Base-by-base conservation (phyloP, 306 rosid species). In the Vicia sativa region DNA sequence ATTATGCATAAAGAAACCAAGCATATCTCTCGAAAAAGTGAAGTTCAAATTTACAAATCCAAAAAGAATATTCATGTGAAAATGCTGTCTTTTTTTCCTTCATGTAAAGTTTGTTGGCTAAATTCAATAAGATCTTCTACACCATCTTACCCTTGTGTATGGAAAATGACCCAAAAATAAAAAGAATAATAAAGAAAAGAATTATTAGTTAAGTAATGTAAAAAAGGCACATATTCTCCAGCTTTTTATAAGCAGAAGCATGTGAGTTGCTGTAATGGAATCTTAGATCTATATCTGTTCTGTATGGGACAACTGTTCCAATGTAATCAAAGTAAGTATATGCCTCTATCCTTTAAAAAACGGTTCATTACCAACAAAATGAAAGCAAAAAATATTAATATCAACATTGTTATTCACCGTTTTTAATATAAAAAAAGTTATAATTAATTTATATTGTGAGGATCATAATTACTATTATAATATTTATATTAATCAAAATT, bases 221-320 rank as follows among this genome's bases (percentile, higher is more conserved):
- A 78, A 85, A 29, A 87, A 85, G 81, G 71, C 81, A 71, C 66
- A 84, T 86, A 87, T 86, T 87, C 90, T 82, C 77, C 81, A 75
- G 80, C 95, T 88, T 91, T 89, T 84, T 74, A 65, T 67, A 72
- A 70, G 77, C 86, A 73, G 77, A 66, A 64, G 81, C 97, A 91
- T 86, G 92, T 88, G 95, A 64, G 71, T 78, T 81, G 80, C 82
- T 84, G 83, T 77, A 56, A 62, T 72, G 85, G 87, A 83, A 81
- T 91, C 95, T 82, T 72, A 79, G 86, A 82, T 84, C 86, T 83
- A 86, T 86, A 65, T 77, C 76, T 74, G 74, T 71, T 65, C 76
- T 70, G 80, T 74, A 80, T 78, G 62, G 46, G 76, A 42, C 74
- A 70, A 74, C 48, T 68, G 38, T 81, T 81, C 50, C 26, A 70